A percentile compares a stretch with the other conserved stretches of the same genome.
Conservation (phyloP, 169 alveolate species). For the Cytauxzoon felis region DNA sequence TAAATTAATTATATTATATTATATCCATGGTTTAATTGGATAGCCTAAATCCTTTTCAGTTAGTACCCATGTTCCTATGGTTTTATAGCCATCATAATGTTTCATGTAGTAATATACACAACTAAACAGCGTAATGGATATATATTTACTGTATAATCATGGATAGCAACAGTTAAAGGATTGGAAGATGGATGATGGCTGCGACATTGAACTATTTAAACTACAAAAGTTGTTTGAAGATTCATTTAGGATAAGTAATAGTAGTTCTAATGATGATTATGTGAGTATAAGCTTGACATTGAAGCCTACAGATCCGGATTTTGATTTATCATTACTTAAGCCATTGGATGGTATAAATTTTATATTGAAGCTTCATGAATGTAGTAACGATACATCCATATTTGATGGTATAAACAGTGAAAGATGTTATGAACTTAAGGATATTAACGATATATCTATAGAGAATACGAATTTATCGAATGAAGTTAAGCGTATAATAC, state of each 20-base stretch:
- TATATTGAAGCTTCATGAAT: slow-evolving; percentile 4
- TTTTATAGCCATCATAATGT: no score
- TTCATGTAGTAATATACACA: no score
- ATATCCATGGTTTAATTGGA: no score
- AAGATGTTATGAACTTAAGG: slow-evolving; percentile 5
- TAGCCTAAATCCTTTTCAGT: no score
- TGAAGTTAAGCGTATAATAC: slow-evolving; percentile 29
- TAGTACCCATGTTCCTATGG: no score
- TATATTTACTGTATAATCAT: no score
- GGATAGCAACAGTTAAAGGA: no score
- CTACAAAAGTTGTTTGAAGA: slow-evolving; percentile 47
- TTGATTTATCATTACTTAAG: slow-evolving; percentile 11
- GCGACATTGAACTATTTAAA: slow-evolving; percentile 52
- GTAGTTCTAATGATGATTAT: background rate
- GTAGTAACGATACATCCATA: background rate
- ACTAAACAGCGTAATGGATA: no score
- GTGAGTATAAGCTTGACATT: background rate
- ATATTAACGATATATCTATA: slow-evolving; percentile 18
- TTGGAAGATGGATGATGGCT: slow-evolving; percentile 27
- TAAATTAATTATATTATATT: no score
- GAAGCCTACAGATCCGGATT: slow-evolving; percentile 55
- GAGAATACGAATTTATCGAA: slow-evolving; percentile 2
- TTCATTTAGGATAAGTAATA: background rate
- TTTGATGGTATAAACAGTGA: background rate
- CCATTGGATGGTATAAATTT: slow-evolving; percentile 10